Evolutionary conservation across 2,329 filamentous ascomycete genomes (phyloP).

Genomic region (Zymoseptoria pseudotritici): DNA sequence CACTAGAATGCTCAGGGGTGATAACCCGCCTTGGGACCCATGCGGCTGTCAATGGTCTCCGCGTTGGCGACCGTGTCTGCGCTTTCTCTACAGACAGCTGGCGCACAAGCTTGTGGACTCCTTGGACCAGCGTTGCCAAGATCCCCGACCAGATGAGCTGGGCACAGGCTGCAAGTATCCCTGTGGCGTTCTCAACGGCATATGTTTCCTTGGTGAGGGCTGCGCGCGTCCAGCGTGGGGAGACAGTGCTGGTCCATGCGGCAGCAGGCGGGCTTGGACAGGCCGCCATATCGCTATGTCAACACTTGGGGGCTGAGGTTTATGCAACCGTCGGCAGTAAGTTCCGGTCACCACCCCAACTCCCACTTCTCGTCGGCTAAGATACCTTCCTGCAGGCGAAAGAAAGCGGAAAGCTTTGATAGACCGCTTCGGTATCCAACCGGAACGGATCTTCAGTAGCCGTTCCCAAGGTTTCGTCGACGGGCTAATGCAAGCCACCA

Average conservation of each 20-base stretch:
- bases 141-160: conserved; percentile 1
- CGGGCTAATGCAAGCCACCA: too few relatives aligned
- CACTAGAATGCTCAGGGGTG: conserved; percentile 6
- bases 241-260: conserved; percentile 27
- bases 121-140: neutral
- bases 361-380: conserved; percentile 8
- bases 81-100: neutral
- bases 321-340: too few relatives aligned
- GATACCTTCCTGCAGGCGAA: conserved; percentile 17
- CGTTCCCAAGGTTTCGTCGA: conserved; percentile 20
- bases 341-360: too few relatives aligned
- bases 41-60: conserved; percentile 4
- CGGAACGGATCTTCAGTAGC: conserved; percentile 24
- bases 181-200: conserved; percentile 17
- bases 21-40: conserved; percentile 6
- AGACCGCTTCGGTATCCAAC: conserved; percentile 15
- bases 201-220: conserved; percentile 23
- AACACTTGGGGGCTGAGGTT: too few relatives aligned
- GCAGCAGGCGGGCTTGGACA: conserved; percentile 25
- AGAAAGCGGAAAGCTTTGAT: conserved; percentile 20
- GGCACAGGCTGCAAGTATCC: conserved; percentile 1
- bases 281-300: conserved; percentile 3
- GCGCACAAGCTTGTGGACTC: neutral
- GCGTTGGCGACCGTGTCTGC: conserved; percentile 6
- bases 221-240: conserved; percentile 18